A percentile compares a stretch with the other conserved stretches of the same genome.
Conservation (phyloP, 345 rosid species). For the Pugionium cornutum region DNA sequence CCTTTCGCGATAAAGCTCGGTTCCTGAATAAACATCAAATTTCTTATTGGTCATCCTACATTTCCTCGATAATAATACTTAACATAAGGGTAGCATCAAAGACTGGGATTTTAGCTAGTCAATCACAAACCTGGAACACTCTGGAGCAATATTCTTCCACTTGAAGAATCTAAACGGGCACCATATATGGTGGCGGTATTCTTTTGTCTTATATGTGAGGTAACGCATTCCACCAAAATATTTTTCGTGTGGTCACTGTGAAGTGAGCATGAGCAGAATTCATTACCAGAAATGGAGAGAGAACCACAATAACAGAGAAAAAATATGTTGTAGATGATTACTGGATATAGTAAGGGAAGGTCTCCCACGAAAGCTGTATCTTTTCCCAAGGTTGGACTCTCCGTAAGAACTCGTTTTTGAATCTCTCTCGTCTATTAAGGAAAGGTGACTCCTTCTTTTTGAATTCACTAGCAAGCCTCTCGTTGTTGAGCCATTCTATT, state of each 20-base stretch:
- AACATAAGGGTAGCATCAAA: conserved; percentile 19
- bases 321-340: conserved; percentile 42
- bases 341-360: conserved; percentile 90
- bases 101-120: background rate
- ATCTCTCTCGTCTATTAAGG: conserved; percentile 68
- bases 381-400: conserved; percentile 93
- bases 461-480: conserved; percentile 68
- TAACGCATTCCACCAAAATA: conserved; percentile 78
- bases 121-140: conserved; percentile 74
- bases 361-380: conserved; percentile 85
- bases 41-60: conserved; percentile 15
- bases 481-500: conserved; percentile 86
- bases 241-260: conserved; percentile 73
- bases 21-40: conserved; percentile 54
- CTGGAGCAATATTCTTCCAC: conserved; percentile 89
- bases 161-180: conserved; percentile 75
- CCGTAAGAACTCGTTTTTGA: conserved; percentile 72
- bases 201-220: conserved; percentile 79
- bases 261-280: conserved; percentile 21
- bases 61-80: conserved; percentile 5
- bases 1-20: conserved; percentile 93
- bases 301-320: conserved; percentile 9
- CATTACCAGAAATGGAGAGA: conserved; percentile 24
- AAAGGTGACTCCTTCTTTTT: conserved; percentile 82
- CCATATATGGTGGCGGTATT: conserved; percentile 60